A percentile compares a stretch with the other conserved stretches of the same genome.
Evolutionary conservation across 2,329 filamentous ascomycete species (phyloP).

Genomic region (Pseudogymnoascus sp.): DNA sequence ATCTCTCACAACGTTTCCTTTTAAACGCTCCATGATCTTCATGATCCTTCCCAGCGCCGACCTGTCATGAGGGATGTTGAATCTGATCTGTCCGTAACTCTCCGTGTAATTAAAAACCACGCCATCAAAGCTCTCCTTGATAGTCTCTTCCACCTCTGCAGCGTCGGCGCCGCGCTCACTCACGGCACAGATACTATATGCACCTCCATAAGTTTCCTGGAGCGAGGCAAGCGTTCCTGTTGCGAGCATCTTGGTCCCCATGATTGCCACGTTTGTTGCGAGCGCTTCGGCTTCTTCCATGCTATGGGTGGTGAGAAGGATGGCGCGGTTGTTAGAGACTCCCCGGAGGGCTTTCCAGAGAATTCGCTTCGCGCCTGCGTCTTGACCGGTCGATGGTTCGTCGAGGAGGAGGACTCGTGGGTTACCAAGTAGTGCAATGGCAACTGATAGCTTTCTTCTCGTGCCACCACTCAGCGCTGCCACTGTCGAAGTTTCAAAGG

Average conservation of each 20-base stretch:
- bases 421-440: conserved; percentile 29
- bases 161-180: neutral
- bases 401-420: conserved; percentile 28
- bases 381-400: conserved; percentile 29
- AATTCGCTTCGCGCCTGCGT: conserved; percentile 30
- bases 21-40: conserved; percentile 22
- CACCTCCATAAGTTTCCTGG: conserved; percentile 19
- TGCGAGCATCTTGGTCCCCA: conserved; percentile 29
- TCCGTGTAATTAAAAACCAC: conserved; percentile 19
- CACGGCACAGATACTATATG: conserved; percentile 20
- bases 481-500: conserved; percentile 22
- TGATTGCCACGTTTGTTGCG: conserved; percentile 30
- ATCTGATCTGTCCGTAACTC: conserved; percentile 22
- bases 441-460: conserved; percentile 28
- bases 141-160: conserved; percentile 14
- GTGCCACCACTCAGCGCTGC: conserved; percentile 28
- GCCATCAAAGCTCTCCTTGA: conserved; percentile 16
- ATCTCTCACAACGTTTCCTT: conserved; percentile 15
- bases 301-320: conserved; percentile 31
- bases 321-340: conserved; percentile 24
- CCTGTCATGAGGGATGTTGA: conserved; percentile 20
- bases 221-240: conserved; percentile 20
- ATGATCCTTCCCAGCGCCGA: conserved; percentile 20
- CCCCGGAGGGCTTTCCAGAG: conserved; percentile 29
- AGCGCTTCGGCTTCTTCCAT: conserved; percentile 33